Conservation (phyloP, 2,329 filamentous ascomycete genomes). For the Penicillium janthinellum region DNA sequence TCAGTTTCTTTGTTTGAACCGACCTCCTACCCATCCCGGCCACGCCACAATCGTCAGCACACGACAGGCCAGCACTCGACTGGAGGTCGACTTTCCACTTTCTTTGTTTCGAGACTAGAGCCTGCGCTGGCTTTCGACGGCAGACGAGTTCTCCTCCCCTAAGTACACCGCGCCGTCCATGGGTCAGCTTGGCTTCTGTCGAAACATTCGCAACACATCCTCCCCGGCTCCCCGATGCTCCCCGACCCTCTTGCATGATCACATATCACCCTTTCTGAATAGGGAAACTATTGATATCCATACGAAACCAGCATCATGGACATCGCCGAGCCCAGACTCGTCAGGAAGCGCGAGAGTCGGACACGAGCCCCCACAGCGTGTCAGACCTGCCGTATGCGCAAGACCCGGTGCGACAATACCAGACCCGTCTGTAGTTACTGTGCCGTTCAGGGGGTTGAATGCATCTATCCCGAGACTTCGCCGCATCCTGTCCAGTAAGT, state of each 20-base stretch:
- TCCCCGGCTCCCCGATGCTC: conserved; percentile 25
- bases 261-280: conserved; percentile 2
- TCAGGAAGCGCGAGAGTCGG: conserved; percentile 27
- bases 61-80: conserved; percentile 1
- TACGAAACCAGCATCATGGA: conserved; percentile 19
- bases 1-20: conserved; percentile 20
- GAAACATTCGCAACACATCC: conserved; percentile 4
- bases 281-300: conserved; percentile 4
- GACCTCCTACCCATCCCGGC: conserved; percentile 9
- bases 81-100: not conserved
- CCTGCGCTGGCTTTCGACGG: not conserved
- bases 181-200: conserved; percentile 15
- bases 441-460: conserved; percentile 23
- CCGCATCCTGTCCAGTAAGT: conserved; percentile 26
- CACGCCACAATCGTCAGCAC: conserved; percentile 15
- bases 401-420: conserved; percentile 29
- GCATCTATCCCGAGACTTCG: conserved; percentile 27
- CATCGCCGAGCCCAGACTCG: conserved; percentile 12
- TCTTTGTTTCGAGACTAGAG: conserved; percentile 17
- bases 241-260: conserved; percentile 7
- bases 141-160: conserved; percentile 8
- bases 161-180: conserved; percentile 12
- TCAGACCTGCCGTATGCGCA: conserved; percentile 29
- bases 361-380: conserved; percentile 30
- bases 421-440: conserved; percentile 30